These are phyloP conservation scores for Mycosphaerella arachidis DNA, from an alignment of 2,329 filamentous ascomycete species.

Conservation along the genomic window DNA sequence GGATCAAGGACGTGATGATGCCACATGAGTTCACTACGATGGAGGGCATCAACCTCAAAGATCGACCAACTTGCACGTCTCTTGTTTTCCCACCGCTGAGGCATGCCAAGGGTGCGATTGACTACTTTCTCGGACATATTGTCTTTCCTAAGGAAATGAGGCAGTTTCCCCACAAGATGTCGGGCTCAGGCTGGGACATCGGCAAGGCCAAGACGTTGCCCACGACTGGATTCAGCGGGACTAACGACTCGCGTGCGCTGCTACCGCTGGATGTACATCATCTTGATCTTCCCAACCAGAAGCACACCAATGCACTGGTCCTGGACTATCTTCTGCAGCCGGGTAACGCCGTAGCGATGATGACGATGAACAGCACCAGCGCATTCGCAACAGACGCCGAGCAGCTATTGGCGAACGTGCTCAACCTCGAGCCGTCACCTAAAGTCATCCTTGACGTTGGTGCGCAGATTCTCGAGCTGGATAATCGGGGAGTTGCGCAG, in stretches of 20 bases:
- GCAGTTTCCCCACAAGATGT: slow-evolving; percentile 60
- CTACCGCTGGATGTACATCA: slow-evolving; percentile 60
- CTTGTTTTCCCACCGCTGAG: slow-evolving; percentile 41
- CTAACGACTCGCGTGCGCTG: slow-evolving; percentile 59
- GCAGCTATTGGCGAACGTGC: slow-evolving; percentile 45
- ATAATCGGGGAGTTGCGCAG: slow-evolving; percentile 52
- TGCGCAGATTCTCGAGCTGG: slow-evolving; percentile 62
- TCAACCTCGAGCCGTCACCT: slow-evolving; percentile 36
- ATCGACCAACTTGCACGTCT: slow-evolving; percentile 18
- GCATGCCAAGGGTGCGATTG: slow-evolving; percentile 52
- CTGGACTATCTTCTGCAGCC: slow-evolving; percentile 51
- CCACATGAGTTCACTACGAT: slow-evolving; percentile 17
- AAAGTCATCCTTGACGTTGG: slow-evolving; percentile 67
- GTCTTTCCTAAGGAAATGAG: slow-evolving; percentile 64
- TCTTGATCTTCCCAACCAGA: slow-evolving; percentile 52
- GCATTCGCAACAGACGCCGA: slow-evolving; percentile 14
- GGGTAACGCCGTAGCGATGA: slow-evolving; percentile 42
- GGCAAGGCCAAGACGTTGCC: slow-evolving; percentile 48
- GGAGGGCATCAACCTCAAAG: slow-evolving; percentile 28
- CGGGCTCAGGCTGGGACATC: slow-evolving; percentile 65
- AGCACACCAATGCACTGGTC: slow-evolving; percentile 62
- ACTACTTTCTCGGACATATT: slow-evolving; percentile 64
- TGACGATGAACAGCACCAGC: slow-evolving; percentile 2
- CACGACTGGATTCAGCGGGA: slow-evolving; percentile 68
- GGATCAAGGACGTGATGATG: slow-evolving; percentile 21